Evolutionary conservation across 78 protist genomes (phyloP).

Genomic region (Dictyostelium brefeldianum): DNA sequence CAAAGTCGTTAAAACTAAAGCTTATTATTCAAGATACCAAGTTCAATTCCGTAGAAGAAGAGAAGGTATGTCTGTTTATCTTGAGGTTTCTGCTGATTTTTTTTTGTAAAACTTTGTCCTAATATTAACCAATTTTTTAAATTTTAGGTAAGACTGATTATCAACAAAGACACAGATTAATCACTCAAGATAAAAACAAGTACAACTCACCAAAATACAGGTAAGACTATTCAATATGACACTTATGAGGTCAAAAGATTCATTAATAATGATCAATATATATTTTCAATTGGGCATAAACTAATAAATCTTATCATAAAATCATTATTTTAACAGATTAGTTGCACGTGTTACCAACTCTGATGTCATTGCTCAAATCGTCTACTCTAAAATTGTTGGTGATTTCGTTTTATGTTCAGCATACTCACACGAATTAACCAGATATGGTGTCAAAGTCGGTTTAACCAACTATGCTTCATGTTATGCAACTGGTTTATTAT

Average conservation of each 20-base stretch:
- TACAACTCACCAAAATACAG: constrained; percentile 98
- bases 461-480: constrained; percentile 98
- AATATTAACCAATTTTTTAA: too few relatives aligned
- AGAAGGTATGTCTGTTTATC: too few relatives aligned
- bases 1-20: constrained; percentile 96
- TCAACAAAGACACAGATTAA: constrained; percentile 95
- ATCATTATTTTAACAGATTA: too few relatives aligned
- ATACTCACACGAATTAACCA: constrained; percentile 96
- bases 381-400: constrained; percentile 94
- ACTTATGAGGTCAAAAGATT: too few relatives aligned
- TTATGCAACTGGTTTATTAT: constrained; percentile 98
- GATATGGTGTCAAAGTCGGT: constrained; percentile 96
- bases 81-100: too few relatives aligned
- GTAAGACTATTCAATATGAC: too few relatives aligned
- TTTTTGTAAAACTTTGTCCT: too few relatives aligned
- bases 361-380: constrained; percentile 96
- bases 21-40: constrained; percentile 98
- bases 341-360: constrained; percentile 98
- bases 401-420: constrained; percentile 96
- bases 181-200: constrained; percentile 98
- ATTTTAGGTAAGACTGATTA: constrained; percentile 99
- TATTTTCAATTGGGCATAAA: too few relatives aligned
- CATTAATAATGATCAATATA: too few relatives aligned
- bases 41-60: constrained; percentile 97
- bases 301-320: too few relatives aligned